Evolutionary conservation across 2,329 filamentous ascomycete genomes (phyloP), one percentile per base, ranked within the genome.

Genomic region (Sporothrix dimorphospora): DNA sequence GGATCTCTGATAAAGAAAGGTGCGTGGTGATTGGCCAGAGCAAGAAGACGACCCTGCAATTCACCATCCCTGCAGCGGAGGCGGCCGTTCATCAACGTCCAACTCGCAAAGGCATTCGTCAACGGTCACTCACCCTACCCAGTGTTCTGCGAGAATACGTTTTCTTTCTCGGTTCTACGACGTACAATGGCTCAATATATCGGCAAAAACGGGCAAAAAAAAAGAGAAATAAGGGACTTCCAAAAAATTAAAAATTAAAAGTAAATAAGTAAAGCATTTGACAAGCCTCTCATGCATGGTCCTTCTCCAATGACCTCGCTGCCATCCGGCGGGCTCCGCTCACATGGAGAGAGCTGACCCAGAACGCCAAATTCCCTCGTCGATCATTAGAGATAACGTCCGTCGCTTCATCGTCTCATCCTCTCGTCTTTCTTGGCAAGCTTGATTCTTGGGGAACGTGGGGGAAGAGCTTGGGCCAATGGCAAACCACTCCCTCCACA

Each of bases 1-100:
- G 19, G 21, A 65, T 67, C 45, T 34, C 27, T 67, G 65, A 67
- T 67, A 67, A 67, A 51, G 65, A 49, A 67, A 38, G 19, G 7
- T 9, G 7, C 11, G 3, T 9, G 16, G 12, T 67, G 65, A 67
- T 67, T 67, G 65, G 65, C 27, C 11, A 49, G 38, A 45, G 8
- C 21, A 8, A 27, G 4, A 19, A 19, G 4, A 57, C 53, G 16
- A 6, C 63, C 63, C 42, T 51, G 24, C 1, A 34, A 5, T 49
- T 34, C 30, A 24, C 19, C 14, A 67, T 67, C 65, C 65, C 27
- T 67, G 65, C 21, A 38, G 1, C 65, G 65, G 65, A 67, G 65
- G 45, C 27, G 65, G 45, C 65, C 65, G 65, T 49, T n/a, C 63
- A 49, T 63, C 12, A n/a, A n/a, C n/a, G n/a, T n/a, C n/a, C n/a